Conservation (phyloP, 306 rosid genomes). For the Vigna nakashimae region DNA sequence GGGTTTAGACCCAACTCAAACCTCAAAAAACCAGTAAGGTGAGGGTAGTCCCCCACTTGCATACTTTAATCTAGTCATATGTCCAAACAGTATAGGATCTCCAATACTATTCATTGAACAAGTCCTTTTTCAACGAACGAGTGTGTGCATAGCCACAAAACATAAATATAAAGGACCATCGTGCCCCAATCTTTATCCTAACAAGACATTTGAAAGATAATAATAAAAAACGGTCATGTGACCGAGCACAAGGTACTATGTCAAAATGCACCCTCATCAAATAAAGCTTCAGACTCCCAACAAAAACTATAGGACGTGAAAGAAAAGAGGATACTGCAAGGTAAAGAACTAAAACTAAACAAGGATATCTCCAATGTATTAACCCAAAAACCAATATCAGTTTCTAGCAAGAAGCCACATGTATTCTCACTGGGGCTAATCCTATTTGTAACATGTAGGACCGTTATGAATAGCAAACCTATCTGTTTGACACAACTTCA, state of each 20-base stretch:
- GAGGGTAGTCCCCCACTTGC: no score
- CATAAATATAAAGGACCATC: background rate
- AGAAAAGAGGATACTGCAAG: slow-evolving; percentile 33
- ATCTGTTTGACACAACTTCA: background rate
- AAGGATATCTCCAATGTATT: slow-evolving; percentile 43
- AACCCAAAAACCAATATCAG: slow-evolving; percentile 45
- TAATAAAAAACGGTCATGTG: slow-evolving; percentile 16
- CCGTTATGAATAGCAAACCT: background rate
- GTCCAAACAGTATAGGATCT: no score
- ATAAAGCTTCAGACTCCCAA: slow-evolving; percentile 44
- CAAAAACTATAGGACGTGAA: slow-evolving; percentile 39
- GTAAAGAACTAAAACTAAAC: slow-evolving; percentile 33
- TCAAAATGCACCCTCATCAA: slow-evolving; percentile 47
- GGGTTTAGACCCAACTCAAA: no score
- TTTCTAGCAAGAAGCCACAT: background rate
- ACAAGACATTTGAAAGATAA: background rate
- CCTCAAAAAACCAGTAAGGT: no score
- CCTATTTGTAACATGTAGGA: background rate
- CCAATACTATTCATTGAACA: no score
- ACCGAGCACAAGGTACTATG: slow-evolving; percentile 44
- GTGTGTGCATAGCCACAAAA: background rate
- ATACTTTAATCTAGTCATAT: no score
- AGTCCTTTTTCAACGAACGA: background rate
- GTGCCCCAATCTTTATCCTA: background rate
- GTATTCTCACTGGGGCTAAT: background rate